These are phyloP conservation scores for Zygosaccharomyces sapae DNA, from an alignment of 1,139 yeast genomes.

Conservation along the genomic window DNA sequence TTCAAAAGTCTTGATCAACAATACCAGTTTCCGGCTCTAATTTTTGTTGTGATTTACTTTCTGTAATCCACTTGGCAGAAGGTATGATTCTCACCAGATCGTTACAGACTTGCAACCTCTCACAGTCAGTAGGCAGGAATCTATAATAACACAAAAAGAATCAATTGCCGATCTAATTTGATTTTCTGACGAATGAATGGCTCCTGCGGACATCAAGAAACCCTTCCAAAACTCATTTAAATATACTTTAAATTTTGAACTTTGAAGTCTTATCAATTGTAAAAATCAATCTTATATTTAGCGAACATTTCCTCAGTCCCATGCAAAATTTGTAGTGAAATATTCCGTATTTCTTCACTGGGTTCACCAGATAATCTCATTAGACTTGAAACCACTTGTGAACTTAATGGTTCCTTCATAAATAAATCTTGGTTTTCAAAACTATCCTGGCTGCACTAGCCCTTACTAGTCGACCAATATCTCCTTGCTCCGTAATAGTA, in stretches of 20 bases:
- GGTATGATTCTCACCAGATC: slow-evolving; percentile 23
- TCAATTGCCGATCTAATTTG: slow-evolving; percentile 46
- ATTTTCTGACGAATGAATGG: slow-evolving; percentile 50
- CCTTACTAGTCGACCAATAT: too few relatives aligned
- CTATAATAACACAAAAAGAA: slow-evolving; percentile 39
- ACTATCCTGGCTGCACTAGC: too few relatives aligned
- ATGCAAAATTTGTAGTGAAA: slow-evolving; percentile 24
- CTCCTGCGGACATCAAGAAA: slow-evolving; percentile 54
- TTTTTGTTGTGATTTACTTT: slow-evolving; percentile 22
- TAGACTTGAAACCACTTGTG: slow-evolving; percentile 37
- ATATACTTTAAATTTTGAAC: slow-evolving; percentile 12
- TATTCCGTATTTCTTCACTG: slow-evolving; percentile 41
- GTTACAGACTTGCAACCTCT: slow-evolving; percentile 20
- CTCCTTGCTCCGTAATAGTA: slow-evolving; percentile 66
- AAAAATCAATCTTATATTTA: slow-evolving; percentile 5
- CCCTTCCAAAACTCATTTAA: slow-evolving; percentile 51
- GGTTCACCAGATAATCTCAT: slow-evolving; percentile 55
- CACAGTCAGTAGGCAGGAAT: slow-evolving; percentile 11
- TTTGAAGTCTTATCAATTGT: slow-evolving; percentile 20
- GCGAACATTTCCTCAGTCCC: neutral
- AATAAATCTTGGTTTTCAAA: slow-evolving; percentile 34
- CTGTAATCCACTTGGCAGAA: slow-evolving; percentile 17
- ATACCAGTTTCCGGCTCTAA: slow-evolving; percentile 12
- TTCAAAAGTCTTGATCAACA: slow-evolving; percentile 20
- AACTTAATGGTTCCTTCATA: slow-evolving; percentile 12